Evolutionary conservation across 2,329 filamentous ascomycete species (phyloP).

Genomic region (Botryotinia convoluta): DNA sequence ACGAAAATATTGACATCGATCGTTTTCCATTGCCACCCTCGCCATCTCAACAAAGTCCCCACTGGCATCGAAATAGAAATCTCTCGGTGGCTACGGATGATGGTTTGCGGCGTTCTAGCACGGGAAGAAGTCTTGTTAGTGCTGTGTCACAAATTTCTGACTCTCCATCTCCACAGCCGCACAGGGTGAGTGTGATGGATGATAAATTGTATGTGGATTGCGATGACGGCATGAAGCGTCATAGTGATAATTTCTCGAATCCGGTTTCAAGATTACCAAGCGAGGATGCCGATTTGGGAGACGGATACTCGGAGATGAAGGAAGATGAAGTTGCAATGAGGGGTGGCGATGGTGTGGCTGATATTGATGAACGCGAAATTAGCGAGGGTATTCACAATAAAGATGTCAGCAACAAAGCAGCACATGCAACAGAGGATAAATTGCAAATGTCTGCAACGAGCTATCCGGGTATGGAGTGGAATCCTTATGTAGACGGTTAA

Average conservation of each 20-base stretch:
- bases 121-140: slow-evolving; percentile 51
- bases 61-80: not conserved
- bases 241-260: not conserved
- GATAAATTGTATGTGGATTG: slow-evolving; percentile 16
- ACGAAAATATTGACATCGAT: slow-evolving; percentile 13
- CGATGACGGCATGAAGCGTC: not conserved
- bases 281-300: not conserved
- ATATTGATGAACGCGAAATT: slow-evolving; percentile 37
- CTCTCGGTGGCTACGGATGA: not conserved
- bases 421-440: slow-evolving; percentile 39
- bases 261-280: not conserved
- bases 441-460: slow-evolving; percentile 63
- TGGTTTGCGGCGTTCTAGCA: not conserved
- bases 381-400: slow-evolving; percentile 36
- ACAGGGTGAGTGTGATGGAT: slow-evolving; percentile 4
- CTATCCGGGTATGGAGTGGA: slow-evolving; percentile 68
- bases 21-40: slow-evolving; percentile 13
- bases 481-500: slow-evolving; percentile 8
- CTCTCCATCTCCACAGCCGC: not conserved
- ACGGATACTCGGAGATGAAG: not conserved
- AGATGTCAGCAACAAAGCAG: slow-evolving; percentile 22
- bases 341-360: not conserved
- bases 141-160: slow-evolving; percentile 32
- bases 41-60: not conserved
- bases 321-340: not conserved